Base-by-base conservation (phyloP, 1,284 basidiomycete genomes). In the Polyporus tsugae region DNA sequence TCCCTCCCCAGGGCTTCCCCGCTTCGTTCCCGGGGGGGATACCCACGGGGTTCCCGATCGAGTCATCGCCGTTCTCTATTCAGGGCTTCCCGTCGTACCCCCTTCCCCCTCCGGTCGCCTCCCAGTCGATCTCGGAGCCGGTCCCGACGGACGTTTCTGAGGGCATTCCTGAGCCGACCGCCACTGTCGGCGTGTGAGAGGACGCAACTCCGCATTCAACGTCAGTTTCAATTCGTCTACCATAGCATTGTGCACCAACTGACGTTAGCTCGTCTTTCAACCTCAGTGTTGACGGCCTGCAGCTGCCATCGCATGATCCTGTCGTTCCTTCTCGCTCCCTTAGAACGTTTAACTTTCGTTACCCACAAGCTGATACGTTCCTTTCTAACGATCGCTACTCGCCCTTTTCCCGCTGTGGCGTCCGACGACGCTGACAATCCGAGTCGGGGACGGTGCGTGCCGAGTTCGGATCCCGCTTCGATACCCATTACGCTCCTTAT, bases 401-500 rank as follows among this genome's bases (percentile, higher is more conserved):
- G 13, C 52, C 35, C 52, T 22, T 55, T 19, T 33, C 15, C 33
- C 52, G 17, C 29, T 9, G 29, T 33, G 25, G 29, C 13, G 29
- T 53, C 25, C 6, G n/a, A 33, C 11, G 4, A 25, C 46, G 15
- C 46, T 25, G 2, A 10, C 22, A n/a, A 35, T 35, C 25, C 7
- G 13, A 35, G 29, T 55, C 9, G 6, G 25, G 29, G 52, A 55
- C 29, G 29, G 1, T 17, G 35, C 33, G 52, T 55, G 52, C 33
- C 17, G 25, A 29, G 52, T 53, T 29, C 15, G 25, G 29, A 35
- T 35, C 52, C 11, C 29, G 25, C 13, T 33, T 53, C 25, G 52
- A 53, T 53, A 53, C 52, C 52, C 52, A 19, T 55, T 55, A 35
- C 52, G 29, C 29, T 55, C 25, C 17, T 55, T 55, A 33, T 15